Percentiles rank a stretch among this genome's conserved stretches.
Evolutionary conservation across 176 grass and related monocot species (phyloP).

Genomic region (Oryza officinalis): DNA sequence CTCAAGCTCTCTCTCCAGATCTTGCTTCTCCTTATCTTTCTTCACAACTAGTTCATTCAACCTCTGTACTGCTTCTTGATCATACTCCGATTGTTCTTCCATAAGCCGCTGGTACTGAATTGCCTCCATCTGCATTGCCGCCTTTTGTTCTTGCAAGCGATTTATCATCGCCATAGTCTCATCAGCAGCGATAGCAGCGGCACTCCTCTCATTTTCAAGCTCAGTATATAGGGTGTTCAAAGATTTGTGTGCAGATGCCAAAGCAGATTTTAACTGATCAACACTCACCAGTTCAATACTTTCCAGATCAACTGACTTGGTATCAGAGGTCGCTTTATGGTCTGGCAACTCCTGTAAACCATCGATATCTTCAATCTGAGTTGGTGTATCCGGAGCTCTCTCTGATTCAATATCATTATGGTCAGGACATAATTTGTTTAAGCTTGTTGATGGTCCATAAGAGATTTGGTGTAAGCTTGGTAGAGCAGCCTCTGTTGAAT

Average conservation of each 20-base stretch:
- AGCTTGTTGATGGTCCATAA: slow-evolving; percentile 35
- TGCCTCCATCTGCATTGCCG: slow-evolving; percentile 99
- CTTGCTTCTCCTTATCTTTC: slow-evolving; percentile 95
- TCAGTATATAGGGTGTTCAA: slow-evolving; percentile 76
- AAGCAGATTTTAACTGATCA: slow-evolving; percentile 75
- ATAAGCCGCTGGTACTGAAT: slow-evolving; percentile 97
- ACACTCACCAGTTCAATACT: slow-evolving; percentile 51
- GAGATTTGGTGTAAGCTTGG: slow-evolving; percentile 36
- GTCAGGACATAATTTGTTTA: slow-evolving; percentile 36
- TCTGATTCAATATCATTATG: slow-evolving; percentile 54
- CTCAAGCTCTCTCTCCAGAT: slow-evolving; percentile 75
- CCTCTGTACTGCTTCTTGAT: slow-evolving; percentile 91
- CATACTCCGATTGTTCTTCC: slow-evolving; percentile 98
- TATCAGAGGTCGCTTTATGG: slow-evolving; percentile 45
- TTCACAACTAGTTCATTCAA: slow-evolving; percentile 87
- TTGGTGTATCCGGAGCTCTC: slow-evolving; percentile 41
- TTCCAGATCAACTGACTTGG: slow-evolving; percentile 60
- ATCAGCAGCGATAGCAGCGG: slow-evolving; percentile 85
- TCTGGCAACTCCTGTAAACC: slow-evolving; percentile 50
- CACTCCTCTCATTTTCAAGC: slow-evolving; percentile 91
- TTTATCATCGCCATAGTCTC: slow-evolving; percentile 99
- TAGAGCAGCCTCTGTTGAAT: slow-evolving; percentile 32
- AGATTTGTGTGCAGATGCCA: slow-evolving; percentile 58
- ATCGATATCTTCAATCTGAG: slow-evolving; percentile 43
- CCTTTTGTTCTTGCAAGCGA: slow-evolving; percentile 98